Evolutionary conservation across 225 moss, liverwort and hornwort species (phyloP).

Genomic region (Climacium dendroides): DNA sequence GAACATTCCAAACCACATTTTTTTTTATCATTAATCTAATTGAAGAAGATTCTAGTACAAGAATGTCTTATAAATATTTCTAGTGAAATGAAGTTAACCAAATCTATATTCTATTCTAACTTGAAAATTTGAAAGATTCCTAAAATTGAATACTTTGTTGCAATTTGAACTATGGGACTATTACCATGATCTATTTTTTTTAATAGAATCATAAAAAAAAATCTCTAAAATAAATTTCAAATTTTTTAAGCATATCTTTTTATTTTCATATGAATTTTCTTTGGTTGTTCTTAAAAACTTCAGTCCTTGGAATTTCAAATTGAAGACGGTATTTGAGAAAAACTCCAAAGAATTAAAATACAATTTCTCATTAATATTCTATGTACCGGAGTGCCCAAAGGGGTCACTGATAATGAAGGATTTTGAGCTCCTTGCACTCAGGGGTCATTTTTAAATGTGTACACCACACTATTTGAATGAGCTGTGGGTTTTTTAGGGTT

Average conservation of each 20-base stretch:
- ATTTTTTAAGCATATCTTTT: too few species aligned
- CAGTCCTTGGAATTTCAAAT: background rate
- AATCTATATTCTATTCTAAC: background rate
- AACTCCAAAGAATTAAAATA: background rate
- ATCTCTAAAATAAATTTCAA: too few species aligned
- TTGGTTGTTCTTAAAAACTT: too few species aligned
- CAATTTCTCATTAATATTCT: background rate
- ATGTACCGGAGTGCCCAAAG: background rate
- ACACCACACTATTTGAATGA: background rate
- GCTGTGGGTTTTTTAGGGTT: background rate
- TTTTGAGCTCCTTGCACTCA: background rate
- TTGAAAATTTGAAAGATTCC: background rate
- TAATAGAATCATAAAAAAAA: background rate
- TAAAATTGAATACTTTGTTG: background rate
- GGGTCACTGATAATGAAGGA: background rate
- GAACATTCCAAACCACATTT: rapidly evolving
- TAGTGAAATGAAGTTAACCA: background rate
- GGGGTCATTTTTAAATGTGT: background rate
- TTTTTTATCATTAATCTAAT: background rate
- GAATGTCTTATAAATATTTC: background rate
- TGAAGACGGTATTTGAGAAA: too few species aligned
- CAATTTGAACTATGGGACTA: background rate
- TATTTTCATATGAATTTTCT: too few species aligned
- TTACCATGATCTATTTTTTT: background rate
- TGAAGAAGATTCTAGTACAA: background rate